phyloP scores from a whole-genome alignment of 371 early-diverging fungal genomes.

The Rhizopus delemar region DNA sequence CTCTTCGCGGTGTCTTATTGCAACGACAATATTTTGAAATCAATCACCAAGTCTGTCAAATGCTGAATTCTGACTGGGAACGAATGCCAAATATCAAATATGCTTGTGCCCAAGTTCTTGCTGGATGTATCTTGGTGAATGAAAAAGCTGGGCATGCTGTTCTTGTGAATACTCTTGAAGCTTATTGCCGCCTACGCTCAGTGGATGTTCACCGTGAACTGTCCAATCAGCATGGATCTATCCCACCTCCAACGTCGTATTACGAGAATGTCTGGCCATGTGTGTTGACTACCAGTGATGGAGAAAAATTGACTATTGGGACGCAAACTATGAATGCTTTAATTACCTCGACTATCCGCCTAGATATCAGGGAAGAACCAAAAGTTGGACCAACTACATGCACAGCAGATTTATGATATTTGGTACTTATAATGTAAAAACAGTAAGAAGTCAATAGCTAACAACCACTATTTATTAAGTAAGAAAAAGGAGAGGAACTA shows the following conservation, averaged over 20 bases:
- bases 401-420: neutral
- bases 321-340: conserved; percentile 26
- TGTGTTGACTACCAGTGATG: conserved; percentile 18
- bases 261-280: conserved; percentile 20
- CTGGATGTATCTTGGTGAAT: conserved; percentile 22
- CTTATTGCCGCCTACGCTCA: conserved; percentile 12
- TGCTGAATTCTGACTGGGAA: no score
- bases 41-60: no score
- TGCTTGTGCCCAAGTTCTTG: conserved; percentile 27
- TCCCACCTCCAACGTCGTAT: conserved; percentile 4
- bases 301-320: conserved; percentile 20
- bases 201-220: conserved; percentile 14
- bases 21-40: no score
- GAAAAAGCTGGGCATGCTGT: conserved; percentile 21
- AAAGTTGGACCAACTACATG: conserved; percentile 3
- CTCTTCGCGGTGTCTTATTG: no score
- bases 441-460: no score
- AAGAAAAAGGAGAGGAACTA: no score
- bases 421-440: no score
- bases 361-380: conserved; percentile 8
- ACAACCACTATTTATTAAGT: no score
- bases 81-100: conserved; percentile 8
- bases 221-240: neutral
- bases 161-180: conserved; percentile 22
- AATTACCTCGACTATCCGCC: conserved; percentile 26